phyloP scores from a whole-genome alignment of 306 rosid genomes.

The Acacia melanoxylon region DNA sequence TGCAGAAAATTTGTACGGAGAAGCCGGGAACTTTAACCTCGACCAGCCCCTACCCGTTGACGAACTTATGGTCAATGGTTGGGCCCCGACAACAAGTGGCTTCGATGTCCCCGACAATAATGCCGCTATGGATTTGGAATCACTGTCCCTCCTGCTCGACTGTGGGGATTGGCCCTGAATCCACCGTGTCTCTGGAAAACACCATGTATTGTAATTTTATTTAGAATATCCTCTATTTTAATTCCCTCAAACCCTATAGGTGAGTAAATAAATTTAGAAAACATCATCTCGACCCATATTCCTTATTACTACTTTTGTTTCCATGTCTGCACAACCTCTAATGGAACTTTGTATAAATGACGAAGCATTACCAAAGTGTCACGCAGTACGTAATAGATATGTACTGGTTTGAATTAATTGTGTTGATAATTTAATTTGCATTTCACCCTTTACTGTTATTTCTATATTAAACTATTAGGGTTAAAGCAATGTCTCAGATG shows the following conservation, averaged over 20 bases:
- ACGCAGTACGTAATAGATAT: background rate
- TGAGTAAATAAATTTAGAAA: background rate
- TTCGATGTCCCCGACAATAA: background rate
- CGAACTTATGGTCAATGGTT: background rate
- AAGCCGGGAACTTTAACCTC: background rate
- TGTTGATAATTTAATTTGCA: background rate
- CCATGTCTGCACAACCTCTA: background rate
- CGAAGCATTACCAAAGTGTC: background rate
- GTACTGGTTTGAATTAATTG: background rate
- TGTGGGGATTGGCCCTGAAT: background rate
- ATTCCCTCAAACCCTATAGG: too few species aligned
- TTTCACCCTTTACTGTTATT: background rate
- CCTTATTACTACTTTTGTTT: background rate
- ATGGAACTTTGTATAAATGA: background rate
- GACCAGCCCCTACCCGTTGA: background rate
- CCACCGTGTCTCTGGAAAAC: background rate
- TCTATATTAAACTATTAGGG: background rate
- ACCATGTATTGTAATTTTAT: background rate
- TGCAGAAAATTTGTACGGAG: background rate
- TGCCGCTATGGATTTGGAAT: background rate
- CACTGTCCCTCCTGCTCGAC: background rate
- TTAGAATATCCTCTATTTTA: too few species aligned
- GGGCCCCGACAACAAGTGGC: background rate
- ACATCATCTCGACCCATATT: background rate
- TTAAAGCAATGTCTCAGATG: too few species aligned